These are phyloP conservation scores for Striga asiatica DNA, from an alignment of 257 asterid species.

Conservation along the genomic window DNA sequence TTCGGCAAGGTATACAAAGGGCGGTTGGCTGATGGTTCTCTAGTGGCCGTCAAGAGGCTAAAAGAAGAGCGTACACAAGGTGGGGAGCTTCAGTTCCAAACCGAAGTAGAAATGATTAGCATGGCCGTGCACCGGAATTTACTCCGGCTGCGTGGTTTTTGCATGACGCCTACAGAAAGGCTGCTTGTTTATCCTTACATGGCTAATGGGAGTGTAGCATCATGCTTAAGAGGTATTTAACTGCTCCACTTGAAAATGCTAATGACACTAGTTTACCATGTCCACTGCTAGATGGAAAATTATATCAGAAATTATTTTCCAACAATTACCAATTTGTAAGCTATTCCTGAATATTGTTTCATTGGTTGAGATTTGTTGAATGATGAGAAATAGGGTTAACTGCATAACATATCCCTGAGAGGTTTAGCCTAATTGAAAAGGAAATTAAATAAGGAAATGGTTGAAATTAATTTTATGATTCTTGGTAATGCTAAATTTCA, in stretches of 20 bases:
- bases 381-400: neutral
- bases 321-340: too few relatives aligned
- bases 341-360: too few relatives aligned
- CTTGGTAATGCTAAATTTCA: neutral
- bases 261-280: neutral
- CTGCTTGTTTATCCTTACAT: constrained; percentile 88
- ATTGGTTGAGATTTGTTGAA: neutral
- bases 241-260: neutral
- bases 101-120: constrained; percentile 91
- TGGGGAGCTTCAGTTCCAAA: constrained; percentile 84
- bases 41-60: constrained; percentile 83
- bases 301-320: neutral
- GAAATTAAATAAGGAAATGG: neutral
- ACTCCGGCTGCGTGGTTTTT: constrained; percentile 79
- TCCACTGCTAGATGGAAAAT: neutral
- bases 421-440: neutral
- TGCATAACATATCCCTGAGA: neutral
- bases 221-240: constrained; percentile 78
- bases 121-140: constrained; percentile 87
- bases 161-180: constrained; percentile 90
- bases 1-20: constrained; percentile 92
- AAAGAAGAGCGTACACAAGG: constrained; percentile 84
- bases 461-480: neutral
- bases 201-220: constrained; percentile 93
- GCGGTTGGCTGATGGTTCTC: constrained; percentile 68